Base-by-base conservation (phyloP, 306 rosid species). In the Prunus davidiana region DNA sequence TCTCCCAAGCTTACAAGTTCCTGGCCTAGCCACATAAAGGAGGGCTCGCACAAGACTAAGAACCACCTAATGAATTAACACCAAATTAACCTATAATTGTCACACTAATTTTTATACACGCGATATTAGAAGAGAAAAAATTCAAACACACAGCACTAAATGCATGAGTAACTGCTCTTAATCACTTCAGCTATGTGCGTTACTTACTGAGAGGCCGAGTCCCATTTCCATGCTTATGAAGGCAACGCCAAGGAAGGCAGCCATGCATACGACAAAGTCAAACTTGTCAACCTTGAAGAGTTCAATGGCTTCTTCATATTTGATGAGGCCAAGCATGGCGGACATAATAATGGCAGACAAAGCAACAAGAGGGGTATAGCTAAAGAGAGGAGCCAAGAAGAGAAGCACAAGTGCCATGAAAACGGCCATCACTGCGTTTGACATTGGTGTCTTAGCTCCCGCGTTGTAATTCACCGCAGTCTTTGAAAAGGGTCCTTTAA, bases 401-500 rank as follows among this genome's bases (percentile, higher is more conserved):
- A 49, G 57, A 1, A 95, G 87, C 32, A 93, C 85, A 1, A 92
- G 41, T 11, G 81, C 87, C 87, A 95, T 86, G 69, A 85, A 50
- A 0, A 85, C 0, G n/a, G 96, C 82, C 78, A 84, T 86, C 5
- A 95, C 76, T 55, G 88, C 12, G 74, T 95, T 95, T 57, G 98
- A 19, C 88, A 95, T 89, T 0, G 93, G 78, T 16, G 92, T 85
- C 56, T 79, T 88, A 57, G 91, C 84, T 27, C 98, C 98, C 6
- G 97, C 96, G 27, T 84, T 90, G 84, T 76, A 88, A 79, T 92
- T 95, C 76, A 95, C 98, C 4, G 97, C 98, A 0, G 98, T 89
- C 77, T 95, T 95, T 15, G 97, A 95, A 82, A 95, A 95, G 45
- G 98, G 98, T 72, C 98, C 98, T 94, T 19, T 56, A 20, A 56